phyloP scores from a whole-genome alignment of 768 basidiomycete species.

The Tephrocybe sp. region DNA sequence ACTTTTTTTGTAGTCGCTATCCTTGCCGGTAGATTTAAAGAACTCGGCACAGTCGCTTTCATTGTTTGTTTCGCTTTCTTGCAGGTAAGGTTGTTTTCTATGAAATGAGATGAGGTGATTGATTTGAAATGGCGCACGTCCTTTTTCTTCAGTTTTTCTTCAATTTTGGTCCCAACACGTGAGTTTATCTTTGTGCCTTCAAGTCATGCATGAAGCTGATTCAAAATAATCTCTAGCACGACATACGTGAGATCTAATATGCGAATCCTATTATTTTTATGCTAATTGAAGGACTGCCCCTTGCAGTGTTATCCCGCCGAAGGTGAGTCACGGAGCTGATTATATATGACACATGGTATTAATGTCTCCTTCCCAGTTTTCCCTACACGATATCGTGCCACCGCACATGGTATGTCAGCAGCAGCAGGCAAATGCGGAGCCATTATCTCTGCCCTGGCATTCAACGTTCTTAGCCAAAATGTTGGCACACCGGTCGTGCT shows the following conservation, averaged over 20 bases:
- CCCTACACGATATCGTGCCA: constrained; percentile 71
- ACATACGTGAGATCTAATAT: constrained; percentile 40
- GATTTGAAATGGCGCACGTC: not conserved
- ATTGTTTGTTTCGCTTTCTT: constrained; percentile 71
- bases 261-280: not conserved
- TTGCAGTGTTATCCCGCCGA: constrained; percentile 70
- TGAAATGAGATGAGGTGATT: not conserved
- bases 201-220: not conserved
- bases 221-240: constrained; percentile 30
- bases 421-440: constrained; percentile 75
- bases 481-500: constrained; percentile 65
- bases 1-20: constrained; percentile 35
- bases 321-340: constrained; percentile 15
- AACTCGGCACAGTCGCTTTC: constrained; percentile 55
- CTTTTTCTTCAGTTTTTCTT: constrained; percentile 58
- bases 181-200: constrained; percentile 19
- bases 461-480: constrained; percentile 57
- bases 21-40: constrained; percentile 62
- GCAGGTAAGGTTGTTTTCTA: constrained; percentile 33
- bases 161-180: constrained; percentile 78
- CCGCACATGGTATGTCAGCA: constrained; percentile 74
- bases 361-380: constrained; percentile 39
- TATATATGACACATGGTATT: not conserved
- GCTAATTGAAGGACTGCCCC: not conserved
- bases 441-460: constrained; percentile 71